phyloP scores from a whole-genome alignment of 805 yeast genomes.

The Candida maris region DNA sequence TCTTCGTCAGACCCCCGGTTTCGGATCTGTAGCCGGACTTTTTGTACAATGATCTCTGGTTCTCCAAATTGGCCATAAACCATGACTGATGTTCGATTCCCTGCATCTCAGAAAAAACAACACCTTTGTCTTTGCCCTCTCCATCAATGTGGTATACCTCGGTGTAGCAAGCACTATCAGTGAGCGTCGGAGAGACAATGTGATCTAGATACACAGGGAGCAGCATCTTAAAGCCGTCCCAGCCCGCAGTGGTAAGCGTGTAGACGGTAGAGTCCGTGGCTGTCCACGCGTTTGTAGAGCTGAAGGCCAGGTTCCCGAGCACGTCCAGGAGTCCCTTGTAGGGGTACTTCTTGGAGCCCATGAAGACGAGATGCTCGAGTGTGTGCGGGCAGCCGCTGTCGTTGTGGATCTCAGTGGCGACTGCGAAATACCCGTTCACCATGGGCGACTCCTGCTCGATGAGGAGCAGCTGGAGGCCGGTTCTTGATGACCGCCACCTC shows the following conservation, averaged over 20 bases:
- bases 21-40: conserved; percentile 86
- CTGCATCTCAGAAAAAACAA: conserved; percentile 96
- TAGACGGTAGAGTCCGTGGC: conserved; percentile 94
- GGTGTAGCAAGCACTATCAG: conserved; percentile 87
- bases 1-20: conserved; percentile 85
- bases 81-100: conserved; percentile 79
- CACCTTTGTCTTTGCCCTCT: conserved; percentile 88
- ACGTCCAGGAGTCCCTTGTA: conserved; percentile 88
- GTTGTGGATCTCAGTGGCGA: conserved; percentile 85
- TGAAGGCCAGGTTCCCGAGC: conserved; percentile 77
- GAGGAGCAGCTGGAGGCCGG: conserved; percentile 79
- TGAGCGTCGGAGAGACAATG: conserved; percentile 74
- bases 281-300: conserved; percentile 96
- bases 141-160: conserved; percentile 96
- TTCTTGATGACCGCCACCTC: conserved; percentile 74
- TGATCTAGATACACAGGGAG: conserved; percentile 92
- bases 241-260: conserved; percentile 87
- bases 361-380: conserved; percentile 86
- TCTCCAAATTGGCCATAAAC: conserved; percentile 57
- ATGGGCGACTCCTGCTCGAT: conserved; percentile 80
- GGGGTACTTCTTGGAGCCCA: conserved; percentile 89
- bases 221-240: conserved; percentile 85
- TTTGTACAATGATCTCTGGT: conserved; percentile 54
- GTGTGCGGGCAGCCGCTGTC: conserved; percentile 96
- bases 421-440: conserved; percentile 92